Evolutionary conservation across 2,329 filamentous ascomycete species (phyloP), one percentile per base, ranked within the genome.

Genomic region (Exophiala sp.): DNA sequence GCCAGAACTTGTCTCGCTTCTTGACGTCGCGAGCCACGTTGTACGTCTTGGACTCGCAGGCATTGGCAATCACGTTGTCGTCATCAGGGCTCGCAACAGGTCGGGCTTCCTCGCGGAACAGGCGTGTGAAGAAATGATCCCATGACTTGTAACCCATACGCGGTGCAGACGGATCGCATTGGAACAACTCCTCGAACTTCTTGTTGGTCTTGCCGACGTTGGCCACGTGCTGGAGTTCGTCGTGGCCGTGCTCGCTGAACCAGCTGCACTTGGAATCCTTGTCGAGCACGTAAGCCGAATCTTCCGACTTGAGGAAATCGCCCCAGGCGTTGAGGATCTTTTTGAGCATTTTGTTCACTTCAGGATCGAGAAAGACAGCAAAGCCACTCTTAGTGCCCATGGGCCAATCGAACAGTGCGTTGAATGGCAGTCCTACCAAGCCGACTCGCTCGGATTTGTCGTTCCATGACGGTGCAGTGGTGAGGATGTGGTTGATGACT

Each of bases 111-210:
- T 80, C 75, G 7, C 70, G 74, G 50, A 87, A 76, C 4, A 72
- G 52, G 5, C 86, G 78, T 0, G 82, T 86, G 70, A 89, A 88
- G 71, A 88, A 89, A 63, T 82, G 73, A 54, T 89, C 85, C 86
- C 86, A 88, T 0, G 82, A 86, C 52, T 75, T 79, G 71, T 75
- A 88, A 14, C 85, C 85, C 58, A 81, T 76, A 33, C 69, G 55
- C 12, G 47, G 32, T 8, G 40, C 41, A 11, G 50, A 47, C 0
- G 66, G 57, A 35, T 69, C 64, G 54, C 67, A 69, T 4, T 63
- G 48, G 54, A 65, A 69, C 51, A 69, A 55, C 0, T 68, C 54
- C 4, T 65, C 63, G 48, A 69, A 69, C n/a, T 62, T 53, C 34
- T 61, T 54, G 5, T 54, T 44, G 1, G 62, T 62, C 2, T 61